These are phyloP conservation scores for Pichia scutulata DNA, from an alignment of 805 yeast genomes.

Conservation along the genomic window DNA sequence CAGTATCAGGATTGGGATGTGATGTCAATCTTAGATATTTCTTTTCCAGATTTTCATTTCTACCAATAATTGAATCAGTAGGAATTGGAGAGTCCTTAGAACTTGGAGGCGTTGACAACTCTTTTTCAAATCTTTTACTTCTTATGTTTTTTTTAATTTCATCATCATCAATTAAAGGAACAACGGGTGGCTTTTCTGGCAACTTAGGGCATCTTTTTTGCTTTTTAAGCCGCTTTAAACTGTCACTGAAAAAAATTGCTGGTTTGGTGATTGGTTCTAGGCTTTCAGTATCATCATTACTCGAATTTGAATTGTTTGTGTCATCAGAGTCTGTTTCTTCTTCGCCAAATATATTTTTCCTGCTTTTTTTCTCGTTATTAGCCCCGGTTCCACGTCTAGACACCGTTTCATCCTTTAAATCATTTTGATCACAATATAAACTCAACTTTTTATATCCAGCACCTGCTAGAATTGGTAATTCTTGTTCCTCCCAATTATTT, in stretches of 20 bases:
- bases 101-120: slow-evolving; percentile 15
- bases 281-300: neutral
- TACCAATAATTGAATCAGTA: slow-evolving; percentile 44
- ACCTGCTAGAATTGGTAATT: slow-evolving; percentile 36
- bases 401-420: neutral
- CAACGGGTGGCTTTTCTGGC: neutral
- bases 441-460: slow-evolving; percentile 11
- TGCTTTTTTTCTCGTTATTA: neutral
- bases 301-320: neutral
- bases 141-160: slow-evolving; percentile 21
- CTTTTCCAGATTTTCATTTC: slow-evolving; percentile 61
- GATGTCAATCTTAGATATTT: slow-evolving; percentile 79
- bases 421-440: slow-evolving; percentile 14
- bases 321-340: slow-evolving; percentile 11
- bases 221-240: slow-evolving; percentile 4
- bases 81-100: slow-evolving; percentile 3
- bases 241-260: neutral
- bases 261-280: neutral
- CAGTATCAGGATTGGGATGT: slow-evolving; percentile 79
- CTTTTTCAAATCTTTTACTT: slow-evolving; percentile 41
- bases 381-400: neutral
- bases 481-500: slow-evolving; percentile 48
- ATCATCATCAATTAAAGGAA: neutral
- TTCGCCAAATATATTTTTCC: slow-evolving; percentile 15
- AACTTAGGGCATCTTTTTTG: slow-evolving; percentile 1